Evolutionary conservation across 495 filamentous ascomycete genomes (phyloP).

Genomic region (Emericellopsis terricola): DNA sequence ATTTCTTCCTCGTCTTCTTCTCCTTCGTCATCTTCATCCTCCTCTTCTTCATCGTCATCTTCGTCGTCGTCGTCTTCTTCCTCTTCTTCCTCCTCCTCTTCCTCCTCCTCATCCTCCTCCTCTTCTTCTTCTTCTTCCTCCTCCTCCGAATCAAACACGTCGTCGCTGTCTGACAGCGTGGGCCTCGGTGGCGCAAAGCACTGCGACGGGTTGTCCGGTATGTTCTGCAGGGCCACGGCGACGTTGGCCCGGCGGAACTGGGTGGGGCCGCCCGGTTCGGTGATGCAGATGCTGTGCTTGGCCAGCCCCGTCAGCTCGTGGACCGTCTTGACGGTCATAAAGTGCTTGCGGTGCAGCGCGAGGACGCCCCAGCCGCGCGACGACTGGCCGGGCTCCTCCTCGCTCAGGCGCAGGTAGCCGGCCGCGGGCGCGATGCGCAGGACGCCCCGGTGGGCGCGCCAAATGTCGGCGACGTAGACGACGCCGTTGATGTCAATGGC

Average conservation of each 20-base stretch:
- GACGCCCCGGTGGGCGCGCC: conserved; percentile 13
- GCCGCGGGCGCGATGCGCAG: background rate
- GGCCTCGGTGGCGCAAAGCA: background rate
- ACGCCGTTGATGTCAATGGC: conserved; percentile 57
- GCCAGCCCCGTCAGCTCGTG: conserved; percentile 17
- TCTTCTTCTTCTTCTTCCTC: background rate
- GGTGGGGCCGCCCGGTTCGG: no score
- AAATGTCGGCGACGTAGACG: conserved; percentile 50
- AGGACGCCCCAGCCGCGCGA: conserved; percentile 34
- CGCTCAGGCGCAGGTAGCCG: no score
- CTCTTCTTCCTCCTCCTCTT: conserved; percentile 9
- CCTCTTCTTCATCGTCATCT: background rate
- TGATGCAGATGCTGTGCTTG: no score
- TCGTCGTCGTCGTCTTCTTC: conserved; percentile 1
- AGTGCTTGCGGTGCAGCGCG: conserved; percentile 21
- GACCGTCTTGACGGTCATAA: conserved; percentile 14
- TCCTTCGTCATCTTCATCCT: background rate
- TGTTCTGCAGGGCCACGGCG: conserved; percentile 2
- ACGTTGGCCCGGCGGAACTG: no score
- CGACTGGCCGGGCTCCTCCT: no score
- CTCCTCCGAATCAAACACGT: background rate
- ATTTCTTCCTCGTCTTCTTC: no score
- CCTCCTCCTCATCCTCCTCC: background rate
- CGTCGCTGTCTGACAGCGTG: conserved; percentile 6
- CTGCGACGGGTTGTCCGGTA: background rate